A percentile compares a stretch with the other conserved stretches of the same genome.
Conservation (phyloP, 1,284 basidiomycete genomes). For the Sporisorium graminicola region DNA sequence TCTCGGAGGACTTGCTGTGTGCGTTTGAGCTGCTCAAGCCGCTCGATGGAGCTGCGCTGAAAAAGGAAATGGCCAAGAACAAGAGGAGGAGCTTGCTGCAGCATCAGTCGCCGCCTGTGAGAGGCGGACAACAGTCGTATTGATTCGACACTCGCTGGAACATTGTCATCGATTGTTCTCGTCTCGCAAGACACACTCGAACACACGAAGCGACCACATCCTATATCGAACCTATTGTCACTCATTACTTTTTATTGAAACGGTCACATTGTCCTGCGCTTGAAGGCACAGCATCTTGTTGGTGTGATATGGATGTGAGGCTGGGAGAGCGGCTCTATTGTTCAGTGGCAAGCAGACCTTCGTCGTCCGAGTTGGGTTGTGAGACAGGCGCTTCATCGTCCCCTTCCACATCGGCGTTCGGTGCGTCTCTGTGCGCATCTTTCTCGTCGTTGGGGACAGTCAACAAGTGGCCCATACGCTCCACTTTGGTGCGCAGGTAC, state of each 20-base stretch:
- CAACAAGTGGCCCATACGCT: conserved; percentile 95
- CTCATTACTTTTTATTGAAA: conserved; percentile 3
- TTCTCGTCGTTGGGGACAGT: conserved; percentile 72
- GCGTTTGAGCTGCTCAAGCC: conserved; percentile 96
- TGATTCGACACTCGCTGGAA: too few relatives aligned
- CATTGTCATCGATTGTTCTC: too few relatives aligned
- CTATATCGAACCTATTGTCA: not conserved
- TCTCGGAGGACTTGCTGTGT: conserved; percentile 95
- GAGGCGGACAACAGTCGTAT: conserved; percentile 34
- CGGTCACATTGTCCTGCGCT: conserved; percentile 3
- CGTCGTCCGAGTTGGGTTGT: conserved; percentile 39
- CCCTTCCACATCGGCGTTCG: not conserved
- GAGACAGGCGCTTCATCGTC: conserved; percentile 19
- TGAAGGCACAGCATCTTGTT: not conserved
- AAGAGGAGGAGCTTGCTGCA: conserved; percentile 83
- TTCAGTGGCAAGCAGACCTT: not conserved
- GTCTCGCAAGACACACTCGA: not conserved
- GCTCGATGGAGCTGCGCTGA: conserved; percentile 90
- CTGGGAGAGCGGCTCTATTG: not conserved
- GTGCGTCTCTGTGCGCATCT: not conserved
- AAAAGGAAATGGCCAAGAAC: conserved; percentile 99
- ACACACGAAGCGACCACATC: not conserved
- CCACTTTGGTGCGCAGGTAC: conserved; percentile 94
- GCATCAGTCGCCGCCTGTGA: conserved; percentile 37
- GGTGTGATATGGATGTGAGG: not conserved